Conservation (phyloP, 805 yeast genomes). For the Barnettozyma salicaria region DNA sequence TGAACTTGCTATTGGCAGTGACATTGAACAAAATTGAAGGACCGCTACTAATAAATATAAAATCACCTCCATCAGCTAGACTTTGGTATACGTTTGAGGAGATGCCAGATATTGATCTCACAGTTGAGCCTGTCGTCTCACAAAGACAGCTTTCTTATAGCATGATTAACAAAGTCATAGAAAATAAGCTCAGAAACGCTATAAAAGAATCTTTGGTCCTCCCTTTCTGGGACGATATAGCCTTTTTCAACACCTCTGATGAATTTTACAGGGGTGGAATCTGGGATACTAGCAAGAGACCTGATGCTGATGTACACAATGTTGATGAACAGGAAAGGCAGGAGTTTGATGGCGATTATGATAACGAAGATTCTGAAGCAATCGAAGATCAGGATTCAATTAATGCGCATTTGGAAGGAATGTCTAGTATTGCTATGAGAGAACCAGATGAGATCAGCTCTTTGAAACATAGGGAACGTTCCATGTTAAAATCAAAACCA, state of each 20-base stretch:
- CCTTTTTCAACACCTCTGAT: constrained; percentile 54
- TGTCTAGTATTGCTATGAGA: constrained; percentile 2
- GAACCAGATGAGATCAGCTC: constrained; percentile 13
- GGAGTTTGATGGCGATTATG: constrained; percentile 6
- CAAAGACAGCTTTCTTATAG: constrained; percentile 74
- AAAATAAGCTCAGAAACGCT: constrained; percentile 71
- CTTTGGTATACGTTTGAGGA: constrained; percentile 84
- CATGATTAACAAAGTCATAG: constrained; percentile 74
- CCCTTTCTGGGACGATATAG: constrained; percentile 87
- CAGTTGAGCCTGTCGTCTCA: constrained; percentile 87
- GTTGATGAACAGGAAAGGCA: constrained; percentile 10
- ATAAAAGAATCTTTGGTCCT: constrained; percentile 72
- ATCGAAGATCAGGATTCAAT: constrained; percentile 1
- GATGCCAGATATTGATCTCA: constrained; percentile 70
- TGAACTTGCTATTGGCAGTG: constrained; percentile 65
- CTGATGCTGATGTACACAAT: constrained; percentile 9
- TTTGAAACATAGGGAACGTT: constrained; percentile 11
- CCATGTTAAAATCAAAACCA: constrained; percentile 5
- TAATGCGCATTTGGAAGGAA: constrained; percentile 6
- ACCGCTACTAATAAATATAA: constrained; percentile 58
- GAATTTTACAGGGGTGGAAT: constrained; percentile 90
- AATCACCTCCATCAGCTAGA: constrained; percentile 88
- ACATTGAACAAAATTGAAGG: constrained; percentile 69
- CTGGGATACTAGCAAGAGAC: constrained; percentile 54
- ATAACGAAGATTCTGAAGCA: constrained; percentile 7